Base-by-base conservation (phyloP, 2,329 filamentous ascomycete species). In the Botrytis sinoallii region DNA sequence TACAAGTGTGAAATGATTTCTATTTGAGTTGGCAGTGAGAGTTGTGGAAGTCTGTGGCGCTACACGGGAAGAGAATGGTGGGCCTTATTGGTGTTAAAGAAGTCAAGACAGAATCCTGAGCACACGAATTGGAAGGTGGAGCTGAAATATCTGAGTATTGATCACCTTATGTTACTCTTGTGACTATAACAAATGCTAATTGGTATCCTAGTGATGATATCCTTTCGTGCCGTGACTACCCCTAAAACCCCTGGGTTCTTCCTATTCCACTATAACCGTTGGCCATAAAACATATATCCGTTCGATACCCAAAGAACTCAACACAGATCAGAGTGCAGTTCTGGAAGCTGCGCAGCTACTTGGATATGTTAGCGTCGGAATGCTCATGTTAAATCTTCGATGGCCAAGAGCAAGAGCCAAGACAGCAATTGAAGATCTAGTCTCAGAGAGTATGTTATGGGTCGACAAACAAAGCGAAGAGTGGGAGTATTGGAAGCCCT, bases 21-120 rank as follows among this genome's bases (percentile, higher is more conserved):
- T 99, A 98, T 84, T 98, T 83, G 95, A 97, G 85, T 89, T 99
- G 64, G 96, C 94, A 1, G 95, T 98, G n/a, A 88, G 93, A 68
- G 93, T 98, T 0, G 96, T 99, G 9, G 95, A 98, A 83, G 90
- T 98, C 12, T 99, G 96, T 81, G 88, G 94, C 9, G 90, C 91
- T 70, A 98, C 94, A 63, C 87, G 96, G 70, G 89, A 89, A 6
- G 95, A 98, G 83, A 99, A 99, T 81, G 96, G 96, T 10, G 96
- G 96, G 0, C 85, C 85, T 99, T 79, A 93, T 99, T 71, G 93
- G 93, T 18, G 88, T 98, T 29, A 86, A 88, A 63, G 95, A 98
- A 83, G 90, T 97, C 78, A 86, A 73, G 92, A 95, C 80, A 86
- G 90, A 63, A 91, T 98, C 40, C 89, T 90, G 77, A 89, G 88